A percentile compares a stretch with the other conserved stretches of the same genome.
These are phyloP conservation scores for Dalbergia cultrata DNA, from an alignment of 306 rosid genomes.

Conservation along the genomic window DNA sequence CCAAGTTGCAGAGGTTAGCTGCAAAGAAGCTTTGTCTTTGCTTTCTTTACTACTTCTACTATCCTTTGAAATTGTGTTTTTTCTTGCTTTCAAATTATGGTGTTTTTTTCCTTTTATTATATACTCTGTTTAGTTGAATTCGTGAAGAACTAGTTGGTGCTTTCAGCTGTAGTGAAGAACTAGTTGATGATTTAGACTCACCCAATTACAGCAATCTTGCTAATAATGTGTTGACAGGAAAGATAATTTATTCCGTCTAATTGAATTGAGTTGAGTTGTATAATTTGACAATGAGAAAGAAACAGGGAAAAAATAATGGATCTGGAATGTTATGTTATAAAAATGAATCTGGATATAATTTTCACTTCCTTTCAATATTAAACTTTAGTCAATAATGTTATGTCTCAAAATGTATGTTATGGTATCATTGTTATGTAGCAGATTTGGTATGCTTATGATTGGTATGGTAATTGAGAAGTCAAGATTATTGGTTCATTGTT, in stretches of 20 bases:
- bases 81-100: no score
- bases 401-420: no score
- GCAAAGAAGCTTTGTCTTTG: slow-evolving; percentile 71
- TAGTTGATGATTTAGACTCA: slow-evolving; percentile 27
- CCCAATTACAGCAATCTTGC: slow-evolving; percentile 10
- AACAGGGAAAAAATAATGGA: slow-evolving; percentile 8
- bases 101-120: no score
- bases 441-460: no score
- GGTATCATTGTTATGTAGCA: no score
- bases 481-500: no score
- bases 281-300: slow-evolving; percentile 8
- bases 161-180: background rate
- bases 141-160: background rate
- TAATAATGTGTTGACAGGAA: slow-evolving; percentile 13
- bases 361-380: no score
- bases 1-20: slow-evolving; percentile 95
- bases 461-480: no score
- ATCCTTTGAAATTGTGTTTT: no score
- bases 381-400: no score
- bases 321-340: no score
- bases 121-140: background rate
- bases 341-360: no score
- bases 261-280: background rate
- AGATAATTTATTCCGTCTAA: slow-evolving; percentile 13
- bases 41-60: background rate